Evolutionary conservation across 306 rosid genomes (phyloP), one percentile per base, ranked within the genome.

Genomic region (Vigna mungo): DNA sequence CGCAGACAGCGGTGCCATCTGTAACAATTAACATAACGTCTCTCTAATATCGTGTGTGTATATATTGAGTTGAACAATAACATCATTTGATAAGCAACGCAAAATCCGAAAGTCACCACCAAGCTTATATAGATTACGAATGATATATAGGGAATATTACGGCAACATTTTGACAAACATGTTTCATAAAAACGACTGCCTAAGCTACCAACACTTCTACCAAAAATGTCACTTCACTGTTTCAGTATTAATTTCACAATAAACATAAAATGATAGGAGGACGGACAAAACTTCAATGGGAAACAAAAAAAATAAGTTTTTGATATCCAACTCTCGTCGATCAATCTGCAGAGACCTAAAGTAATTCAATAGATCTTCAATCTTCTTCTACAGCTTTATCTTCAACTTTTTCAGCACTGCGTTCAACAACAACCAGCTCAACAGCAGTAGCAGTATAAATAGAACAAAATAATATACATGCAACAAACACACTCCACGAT

Each of bases 381-480:
- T 81, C 87, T 83, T 87, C 88, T 74, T 84, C 93, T 43, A 71
- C 84, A 5, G 56, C 60, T 72, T 84, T 91, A 44, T 83, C 82
- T 74, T 86, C 97, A 81, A 46, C 79, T 52, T 82, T 81, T 78
- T 84, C 97, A 77, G 92, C 93, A 82, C 98, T 95, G 89, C 89
- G 87, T 73, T 67, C 47, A 73, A 84, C 76, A 21, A 63, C 37
- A 74, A 66, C 63, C 69, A 56, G 51, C 52, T 39, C 69, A 55
- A 65, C 62, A 56, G 25, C 53, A 11, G 46, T 7, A 56, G 25
- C 53, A 11, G 46, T 5, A 78, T 48, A 69, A 41, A 59, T 66
- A 23, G 54, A 12, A 20, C 51, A 17, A 36, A 36, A 9, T 0
- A 16, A n/a, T 46, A 25, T 16, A n/a, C 49, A 76, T 71, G 60